Evolutionary conservation across 257 asterid genomes (phyloP).

Genomic region (Capsicum rhomboideum): DNA sequence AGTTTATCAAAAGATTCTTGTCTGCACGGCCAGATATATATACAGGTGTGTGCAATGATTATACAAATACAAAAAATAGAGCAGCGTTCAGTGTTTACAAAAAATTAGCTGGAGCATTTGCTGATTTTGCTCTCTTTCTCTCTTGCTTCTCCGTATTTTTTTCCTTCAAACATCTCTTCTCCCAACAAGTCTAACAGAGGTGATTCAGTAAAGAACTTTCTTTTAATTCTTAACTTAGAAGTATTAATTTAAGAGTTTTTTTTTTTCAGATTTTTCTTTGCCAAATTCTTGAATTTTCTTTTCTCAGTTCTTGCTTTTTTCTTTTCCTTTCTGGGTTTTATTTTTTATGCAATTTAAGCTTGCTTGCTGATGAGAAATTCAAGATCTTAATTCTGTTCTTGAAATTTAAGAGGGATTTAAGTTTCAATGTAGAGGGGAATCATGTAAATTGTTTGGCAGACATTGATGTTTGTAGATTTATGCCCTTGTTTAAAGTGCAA

Average conservation of each 20-base stretch:
- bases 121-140: background rate
- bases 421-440: background rate
- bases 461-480: no score
- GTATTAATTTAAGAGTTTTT: background rate
- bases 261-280: background rate
- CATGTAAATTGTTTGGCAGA: background rate
- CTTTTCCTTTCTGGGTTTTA: background rate
- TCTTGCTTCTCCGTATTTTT: background rate
- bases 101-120: background rate
- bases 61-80: no score
- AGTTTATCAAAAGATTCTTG: background rate
- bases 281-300: no score
- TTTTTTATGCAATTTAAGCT: background rate
- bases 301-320: no score
- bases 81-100: no score
- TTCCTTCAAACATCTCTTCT: background rate
- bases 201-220: background rate
- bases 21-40: background rate
- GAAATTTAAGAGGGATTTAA: background rate
- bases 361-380: background rate
- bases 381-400: background rate
- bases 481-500: no score
- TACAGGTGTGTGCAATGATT: background rate
- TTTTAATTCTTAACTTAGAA: background rate
- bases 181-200: background rate